phyloP scores from a whole-genome alignment of 2,329 filamentous ascomycete species.

The Colletotrichum salicis region DNA sequence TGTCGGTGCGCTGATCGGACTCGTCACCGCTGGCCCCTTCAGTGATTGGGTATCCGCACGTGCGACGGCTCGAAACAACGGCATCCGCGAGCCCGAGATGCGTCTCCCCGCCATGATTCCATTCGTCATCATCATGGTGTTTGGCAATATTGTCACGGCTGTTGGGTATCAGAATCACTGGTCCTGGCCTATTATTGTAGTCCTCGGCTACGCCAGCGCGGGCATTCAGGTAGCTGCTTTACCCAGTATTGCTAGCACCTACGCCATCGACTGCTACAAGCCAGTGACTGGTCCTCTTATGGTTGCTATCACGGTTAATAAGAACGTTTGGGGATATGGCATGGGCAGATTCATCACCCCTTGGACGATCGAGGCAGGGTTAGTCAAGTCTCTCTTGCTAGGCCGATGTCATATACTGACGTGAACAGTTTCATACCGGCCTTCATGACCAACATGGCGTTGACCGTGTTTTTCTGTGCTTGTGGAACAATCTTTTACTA shows the following conservation, averaged over 20 bases:
- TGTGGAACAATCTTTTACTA: background rate
- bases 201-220: conserved; percentile 55
- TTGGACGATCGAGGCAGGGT: background rate
- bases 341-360: background rate
- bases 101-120: conserved; percentile 56
- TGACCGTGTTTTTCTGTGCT: background rate
- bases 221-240: conserved; percentile 56
- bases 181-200: conserved; percentile 59
- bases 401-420: background rate
- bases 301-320: conserved; percentile 1
- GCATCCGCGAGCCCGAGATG: conserved; percentile 61
- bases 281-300: conserved; percentile 61
- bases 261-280: conserved; percentile 73
- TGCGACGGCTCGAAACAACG: conserved; percentile 53
- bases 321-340: background rate
- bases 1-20: background rate
- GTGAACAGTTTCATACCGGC: background rate
- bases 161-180: conserved; percentile 59
- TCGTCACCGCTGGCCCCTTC: conserved; percentile 33
- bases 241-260: conserved; percentile 67
- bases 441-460: background rate
- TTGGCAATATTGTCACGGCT: conserved; percentile 57
- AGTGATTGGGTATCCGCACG: conserved; percentile 55
- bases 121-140: conserved; percentile 55
- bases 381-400: background rate